Conservation (phyloP, 306 rosid species). For the Leucaena leucocephala region DNA sequence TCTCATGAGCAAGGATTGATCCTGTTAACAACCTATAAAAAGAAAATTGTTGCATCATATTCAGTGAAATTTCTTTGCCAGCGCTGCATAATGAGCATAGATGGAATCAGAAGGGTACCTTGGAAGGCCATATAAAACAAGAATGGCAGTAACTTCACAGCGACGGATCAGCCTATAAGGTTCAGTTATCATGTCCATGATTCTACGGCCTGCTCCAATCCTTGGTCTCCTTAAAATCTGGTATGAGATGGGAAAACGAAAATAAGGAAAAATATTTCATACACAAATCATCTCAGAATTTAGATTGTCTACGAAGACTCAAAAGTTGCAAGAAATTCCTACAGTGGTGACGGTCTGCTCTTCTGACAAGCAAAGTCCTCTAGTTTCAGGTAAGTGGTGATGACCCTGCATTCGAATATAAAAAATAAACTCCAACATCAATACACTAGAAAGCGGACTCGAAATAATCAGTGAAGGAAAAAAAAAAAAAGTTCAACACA, state of each 20-base stretch:
- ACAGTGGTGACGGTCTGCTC: conserved; percentile 92
- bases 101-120: conserved; percentile 53
- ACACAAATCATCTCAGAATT: conserved; percentile 29
- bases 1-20: conserved; percentile 93
- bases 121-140: conserved; percentile 93
- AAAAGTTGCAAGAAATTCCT: conserved; percentile 39
- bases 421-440: conserved; percentile 25
- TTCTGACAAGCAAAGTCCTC: conserved; percentile 98
- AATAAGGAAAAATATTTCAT: background rate
- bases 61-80: conserved; percentile 24
- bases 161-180: conserved; percentile 77
- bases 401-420: conserved; percentile 68
- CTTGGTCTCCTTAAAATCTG: conserved; percentile 86
- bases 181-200: conserved; percentile 88
- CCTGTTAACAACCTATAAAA: conserved; percentile 84
- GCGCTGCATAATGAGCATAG: background rate
- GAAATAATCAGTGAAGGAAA: background rate
- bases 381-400: conserved; percentile 94
- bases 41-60: conserved; percentile 35
- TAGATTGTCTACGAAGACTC: background rate
- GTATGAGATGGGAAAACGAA: conserved; percentile 20
- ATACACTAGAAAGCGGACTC: conserved; percentile 5
- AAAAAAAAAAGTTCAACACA: conserved; percentile 1
- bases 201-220: conserved; percentile 76
- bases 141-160: conserved; percentile 97